Evolutionary conservation across 148 eudicot species (phyloP), one percentile per base, ranked within the genome.

Genomic region (Fagopyrum tataricum): DNA sequence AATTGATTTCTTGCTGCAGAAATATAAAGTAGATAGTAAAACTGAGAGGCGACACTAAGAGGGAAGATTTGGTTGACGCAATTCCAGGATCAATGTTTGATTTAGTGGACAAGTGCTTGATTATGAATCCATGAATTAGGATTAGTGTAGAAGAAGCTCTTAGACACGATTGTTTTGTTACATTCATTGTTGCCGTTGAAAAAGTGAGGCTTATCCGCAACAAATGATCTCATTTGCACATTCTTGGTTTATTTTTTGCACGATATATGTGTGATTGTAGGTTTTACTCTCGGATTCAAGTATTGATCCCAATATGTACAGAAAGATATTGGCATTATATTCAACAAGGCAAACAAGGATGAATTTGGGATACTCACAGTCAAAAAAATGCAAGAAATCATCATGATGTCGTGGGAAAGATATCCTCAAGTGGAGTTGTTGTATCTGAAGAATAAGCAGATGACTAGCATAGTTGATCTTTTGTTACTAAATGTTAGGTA

Each of bases 131-230:
- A 5, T 85, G 98, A 78, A 70, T 66, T 40, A 94, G 98, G 81
- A 85, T 94, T 74, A 86, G 85, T 67, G 93, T 97, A 20, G 91
- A 94, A 42, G 93, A 94, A 80, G 98, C 97, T 58, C 86, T 91
- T 40, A 75, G 76, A 73, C 97, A 91, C n/a, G 88, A 86, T 67
- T 94, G 91, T 72, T 91, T 94, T 18, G 67, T 70, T 56, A 80
- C 91, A 21, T 91, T 95, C 85, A 7, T 3, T 9, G 13, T 2
- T 9, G 13, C 52, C 52, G 6, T 59, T 59, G 3, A 10, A 20
- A 59, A 59, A 59, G 24, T n/a, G n/a, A 18, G 67, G 67, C 24
- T 59, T 10, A 20, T 59, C 4, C 31, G 67, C 67, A 59, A 0
- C 4, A 59, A 3, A 48, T 11, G 15, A 13, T 9, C 52, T 31